Conservation (phyloP, 2,329 filamentous ascomycete species). For the Aspergillus awamori region DNA sequence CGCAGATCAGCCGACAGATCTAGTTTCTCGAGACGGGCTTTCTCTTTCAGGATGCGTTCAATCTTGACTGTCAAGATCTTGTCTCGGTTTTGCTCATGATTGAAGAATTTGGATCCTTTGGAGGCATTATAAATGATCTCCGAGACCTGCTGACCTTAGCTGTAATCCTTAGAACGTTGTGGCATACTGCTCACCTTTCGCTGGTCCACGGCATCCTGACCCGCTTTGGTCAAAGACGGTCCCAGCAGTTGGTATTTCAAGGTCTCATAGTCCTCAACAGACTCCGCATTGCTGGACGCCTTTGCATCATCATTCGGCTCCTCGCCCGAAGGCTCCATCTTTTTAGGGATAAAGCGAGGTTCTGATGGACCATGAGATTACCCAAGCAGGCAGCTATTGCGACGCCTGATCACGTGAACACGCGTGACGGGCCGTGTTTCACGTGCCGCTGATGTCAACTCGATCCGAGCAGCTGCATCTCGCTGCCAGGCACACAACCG, state of each 20-base stretch:
- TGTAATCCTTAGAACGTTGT: neutral
- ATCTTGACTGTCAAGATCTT: constrained; percentile 84
- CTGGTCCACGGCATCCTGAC: constrained; percentile 92
- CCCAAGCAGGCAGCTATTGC: constrained; percentile 31
- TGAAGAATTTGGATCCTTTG: constrained; percentile 95
- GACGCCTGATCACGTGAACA: constrained; percentile 39
- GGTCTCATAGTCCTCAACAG: constrained; percentile 55
- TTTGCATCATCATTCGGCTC: constrained; percentile 15
- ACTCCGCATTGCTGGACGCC: constrained; percentile 5
- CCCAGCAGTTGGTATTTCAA: constrained; percentile 90
- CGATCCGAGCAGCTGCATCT: neutral
- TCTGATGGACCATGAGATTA: constrained; percentile 6
- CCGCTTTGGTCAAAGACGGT: constrained; percentile 89
- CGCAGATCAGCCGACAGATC: constrained; percentile 74
- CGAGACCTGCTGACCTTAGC: constrained; percentile 64
- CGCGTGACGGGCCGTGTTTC: constrained; percentile 40
- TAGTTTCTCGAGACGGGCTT: constrained; percentile 71
- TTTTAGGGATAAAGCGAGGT: neutral
- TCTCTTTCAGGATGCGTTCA: constrained; percentile 73
- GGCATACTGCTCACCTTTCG: constrained; percentile 62
- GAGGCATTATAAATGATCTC: constrained; percentile 97
- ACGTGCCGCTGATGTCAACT: constrained; percentile 18
- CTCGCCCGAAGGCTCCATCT: constrained; percentile 28
- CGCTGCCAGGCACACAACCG: neutral
- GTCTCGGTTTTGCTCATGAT: constrained; percentile 82